phyloP scores from a whole-genome alignment of 129 eudicot genomes.

The Flaveria sonorensis region DNA sequence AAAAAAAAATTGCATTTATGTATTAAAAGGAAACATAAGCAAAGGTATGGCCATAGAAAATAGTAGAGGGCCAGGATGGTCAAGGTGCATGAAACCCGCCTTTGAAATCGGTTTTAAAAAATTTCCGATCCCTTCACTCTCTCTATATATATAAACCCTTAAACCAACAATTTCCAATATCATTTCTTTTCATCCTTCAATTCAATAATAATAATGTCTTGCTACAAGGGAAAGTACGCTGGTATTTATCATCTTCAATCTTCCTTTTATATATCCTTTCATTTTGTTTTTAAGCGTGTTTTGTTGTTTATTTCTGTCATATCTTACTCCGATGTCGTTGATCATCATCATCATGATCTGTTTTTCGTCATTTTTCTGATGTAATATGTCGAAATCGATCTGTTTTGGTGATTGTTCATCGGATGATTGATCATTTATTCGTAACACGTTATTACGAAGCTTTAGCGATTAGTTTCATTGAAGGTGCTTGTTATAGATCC shows the following conservation, averaged over 20 bases:
- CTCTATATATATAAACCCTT: constrained; percentile 34
- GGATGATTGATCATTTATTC: neutral
- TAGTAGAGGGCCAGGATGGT: constrained; percentile 14
- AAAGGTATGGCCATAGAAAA: constrained; percentile 7
- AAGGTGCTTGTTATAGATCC: too few relatives aligned
- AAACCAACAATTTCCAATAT: constrained; percentile 5
- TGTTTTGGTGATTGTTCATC: too few relatives aligned
- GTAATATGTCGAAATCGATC: too few relatives aligned
- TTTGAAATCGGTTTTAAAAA: constrained; percentile 23
- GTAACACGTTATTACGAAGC: neutral
- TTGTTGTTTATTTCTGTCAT: neutral
- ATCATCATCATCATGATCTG: neutral
- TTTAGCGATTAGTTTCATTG: constrained; percentile 7
- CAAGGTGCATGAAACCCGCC: constrained; percentile 14
- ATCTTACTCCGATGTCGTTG: neutral
- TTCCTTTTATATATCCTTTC: neutral
- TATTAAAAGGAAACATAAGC: neutral
- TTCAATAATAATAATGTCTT: constrained; percentile 38
- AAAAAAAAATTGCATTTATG: too few relatives aligned
- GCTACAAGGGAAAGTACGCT: constrained; percentile 51
- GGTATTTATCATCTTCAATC: constrained; percentile 28
- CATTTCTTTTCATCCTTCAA: neutral
- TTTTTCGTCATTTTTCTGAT: too few relatives aligned
- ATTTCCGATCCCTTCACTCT: constrained; percentile 1
- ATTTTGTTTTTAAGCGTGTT: neutral